These are phyloP conservation scores for Anacardium occidentale DNA, from an alignment of 345 rosid species.

Conservation along the genomic window DNA sequence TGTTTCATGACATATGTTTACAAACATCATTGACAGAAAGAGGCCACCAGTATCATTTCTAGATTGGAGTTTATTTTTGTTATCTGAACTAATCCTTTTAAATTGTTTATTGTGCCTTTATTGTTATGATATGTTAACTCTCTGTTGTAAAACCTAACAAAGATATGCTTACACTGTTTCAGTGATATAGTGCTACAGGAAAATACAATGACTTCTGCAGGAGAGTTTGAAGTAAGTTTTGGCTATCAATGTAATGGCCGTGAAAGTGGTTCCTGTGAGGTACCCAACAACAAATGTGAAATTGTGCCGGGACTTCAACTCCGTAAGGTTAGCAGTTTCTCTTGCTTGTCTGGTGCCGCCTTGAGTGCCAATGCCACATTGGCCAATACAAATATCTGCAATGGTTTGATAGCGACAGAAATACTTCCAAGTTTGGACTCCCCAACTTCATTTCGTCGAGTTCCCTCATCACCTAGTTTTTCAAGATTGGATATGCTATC, in stretches of 20 bases:
- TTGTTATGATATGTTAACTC: not conserved
- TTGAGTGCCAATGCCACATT: conserved; percentile 93
- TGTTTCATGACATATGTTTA: no score
- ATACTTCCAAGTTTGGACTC: conserved; percentile 89
- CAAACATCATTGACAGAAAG: no score
- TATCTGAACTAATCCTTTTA: not conserved
- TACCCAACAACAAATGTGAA: conserved; percentile 31
- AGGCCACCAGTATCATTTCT: not conserved
- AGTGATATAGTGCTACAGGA: conserved; percentile 45
- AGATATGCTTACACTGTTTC: conserved; percentile 22
- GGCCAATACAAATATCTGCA: conserved; percentile 91
- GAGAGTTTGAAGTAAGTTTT: conserved; percentile 84
- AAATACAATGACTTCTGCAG: conserved; percentile 44
- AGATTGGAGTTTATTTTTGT: not conserved
- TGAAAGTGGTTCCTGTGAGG: conserved; percentile 25
- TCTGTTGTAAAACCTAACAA: conserved; percentile 6
- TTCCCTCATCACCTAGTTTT: conserved; percentile 73
- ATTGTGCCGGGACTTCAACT: conserved; percentile 40
- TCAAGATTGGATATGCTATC: conserved; percentile 81
- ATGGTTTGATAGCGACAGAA: conserved; percentile 82
- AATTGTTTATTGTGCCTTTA: not conserved
- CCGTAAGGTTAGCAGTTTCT: conserved; percentile 66
- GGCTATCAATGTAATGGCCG: conserved; percentile 74
- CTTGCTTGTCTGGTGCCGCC: conserved; percentile 97
- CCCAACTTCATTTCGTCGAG: conserved; percentile 74